phyloP scores from a whole-genome alignment of 768 basidiomycete genomes.

The Mycena metata region DNA sequence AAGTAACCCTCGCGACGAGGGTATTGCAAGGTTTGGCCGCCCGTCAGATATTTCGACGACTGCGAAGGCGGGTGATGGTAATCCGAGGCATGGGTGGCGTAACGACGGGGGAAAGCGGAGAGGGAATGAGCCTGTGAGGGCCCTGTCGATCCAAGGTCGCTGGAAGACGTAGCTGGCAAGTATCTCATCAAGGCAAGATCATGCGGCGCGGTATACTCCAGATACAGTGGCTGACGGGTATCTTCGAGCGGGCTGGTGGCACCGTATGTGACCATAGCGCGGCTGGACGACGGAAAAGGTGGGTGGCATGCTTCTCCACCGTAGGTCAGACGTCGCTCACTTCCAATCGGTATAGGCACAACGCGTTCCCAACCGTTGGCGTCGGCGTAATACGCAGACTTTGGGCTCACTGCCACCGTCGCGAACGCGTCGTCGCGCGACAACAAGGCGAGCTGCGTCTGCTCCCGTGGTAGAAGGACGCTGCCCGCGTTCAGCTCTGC shows the following conservation, averaged over 20 bases:
- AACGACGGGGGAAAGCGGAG: too few relatives aligned
- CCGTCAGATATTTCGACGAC: not conserved
- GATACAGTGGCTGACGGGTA: too few relatives aligned
- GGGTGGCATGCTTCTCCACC: not conserved
- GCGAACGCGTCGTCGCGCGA: not conserved
- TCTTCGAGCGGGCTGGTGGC: not conserved
- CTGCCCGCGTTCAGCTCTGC: constrained; percentile 4
- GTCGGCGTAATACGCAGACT: too few relatives aligned
- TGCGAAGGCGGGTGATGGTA: not conserved
- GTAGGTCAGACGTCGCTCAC: not conserved
- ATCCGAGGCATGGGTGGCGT: too few relatives aligned
- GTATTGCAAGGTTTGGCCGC: not conserved
- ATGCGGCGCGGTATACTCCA: too few relatives aligned
- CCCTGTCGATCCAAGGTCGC: too few relatives aligned
- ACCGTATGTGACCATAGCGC: not conserved
- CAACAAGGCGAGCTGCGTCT: not conserved
- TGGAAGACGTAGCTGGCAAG: too few relatives aligned
- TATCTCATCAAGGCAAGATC: too few relatives aligned
- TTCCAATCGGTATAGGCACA: not conserved
- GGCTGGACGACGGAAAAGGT: not conserved
- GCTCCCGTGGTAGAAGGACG: not conserved
- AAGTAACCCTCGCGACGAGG: not conserved
- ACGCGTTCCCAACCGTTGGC: too few relatives aligned
- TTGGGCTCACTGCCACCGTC: not conserved
- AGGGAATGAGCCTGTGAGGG: too few relatives aligned